Base-by-base conservation (phyloP, 1,284 basidiomycete species). In the Anthracocystis panici-leucophaei region DNA sequence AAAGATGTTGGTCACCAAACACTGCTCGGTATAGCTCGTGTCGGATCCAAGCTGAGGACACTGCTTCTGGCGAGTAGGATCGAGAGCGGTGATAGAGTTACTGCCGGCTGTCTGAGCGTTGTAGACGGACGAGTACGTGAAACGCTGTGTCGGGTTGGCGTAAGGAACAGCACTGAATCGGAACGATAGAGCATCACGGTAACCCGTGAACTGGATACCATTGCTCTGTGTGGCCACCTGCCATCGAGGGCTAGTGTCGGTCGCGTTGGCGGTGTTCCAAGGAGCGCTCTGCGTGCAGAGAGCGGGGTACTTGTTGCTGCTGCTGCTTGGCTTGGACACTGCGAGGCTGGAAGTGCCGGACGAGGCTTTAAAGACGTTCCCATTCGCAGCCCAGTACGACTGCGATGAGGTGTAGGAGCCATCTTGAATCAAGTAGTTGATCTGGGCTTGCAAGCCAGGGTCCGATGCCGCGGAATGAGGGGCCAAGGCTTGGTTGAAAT, bases 1-100 rank as follows among this genome's bases (percentile, higher is more conserved):
- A 52, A 89, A 85, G 16, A 91, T 87, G 75, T 91, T 91, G 68
- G 90, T 75, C 0, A 87, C 88, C 31, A 91, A 83, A 78, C 90
- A 90, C 88, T 82, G 82, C 46, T 87, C 84, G 0, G 68, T 55
- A 55, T 67, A 75, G 1, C 8, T n/a, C 8, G 48, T 2, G 21
- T 55, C 33, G 40, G 49, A 50, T 0, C 42, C 62, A 27, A 10
- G n/a, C 23, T 75, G 73, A 10, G 73, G 68, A 23, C 73, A 75
- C 50, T 75, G 73, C 40, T 61, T 60, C 23, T 38, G 14, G 18
- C 60, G 56, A 11, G 45, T 55, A 6, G 56, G 40, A 25, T 67
- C 52, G 10, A 71, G 53, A 5, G 67, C 73, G 4, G 57, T 40
- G 48, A 64, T 42, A n/a, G 54, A 45, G 20, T 10, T 40, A 12